Evolutionary conservation across 768 basidiomycete genomes (phyloP).

Genomic region (Amanita fuliginea): DNA sequence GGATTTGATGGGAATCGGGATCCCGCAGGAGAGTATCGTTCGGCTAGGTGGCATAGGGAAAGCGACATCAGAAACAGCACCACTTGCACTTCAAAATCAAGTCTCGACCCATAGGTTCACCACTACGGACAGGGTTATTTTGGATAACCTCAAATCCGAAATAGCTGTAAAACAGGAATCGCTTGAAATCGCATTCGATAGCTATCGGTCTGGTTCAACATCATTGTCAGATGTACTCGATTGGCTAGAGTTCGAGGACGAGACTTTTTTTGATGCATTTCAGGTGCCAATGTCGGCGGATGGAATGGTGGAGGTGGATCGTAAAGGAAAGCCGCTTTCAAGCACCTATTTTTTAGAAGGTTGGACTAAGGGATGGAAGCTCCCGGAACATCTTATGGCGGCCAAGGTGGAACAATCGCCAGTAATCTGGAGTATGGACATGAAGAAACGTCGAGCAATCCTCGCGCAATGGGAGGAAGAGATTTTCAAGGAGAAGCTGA

Average conservation of each 20-base stretch:
- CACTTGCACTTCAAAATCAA: conserved; percentile 33
- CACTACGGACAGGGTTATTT: conserved; percentile 25
- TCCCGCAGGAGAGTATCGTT: conserved; percentile 36
- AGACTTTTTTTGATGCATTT: conserved; percentile 35
- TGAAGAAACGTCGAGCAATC: conserved; percentile 15
- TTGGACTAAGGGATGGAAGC: conserved; percentile 33
- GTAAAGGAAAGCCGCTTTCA: conserved; percentile 22
- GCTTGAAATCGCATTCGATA: conserved; percentile 19
- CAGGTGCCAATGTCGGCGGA: conserved; percentile 25
- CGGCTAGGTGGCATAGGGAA: conserved; percentile 48
- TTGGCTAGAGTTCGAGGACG: conserved; percentile 42
- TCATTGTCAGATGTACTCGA: conserved; percentile 22
- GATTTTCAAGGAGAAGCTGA: conserved; percentile 23
- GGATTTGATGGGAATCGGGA: conserved; percentile 49
- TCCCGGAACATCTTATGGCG: conserved; percentile 29
- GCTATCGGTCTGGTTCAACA: conserved; percentile 15
- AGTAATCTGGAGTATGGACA: conserved; percentile 26
- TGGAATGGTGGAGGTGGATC: conserved; percentile 36
- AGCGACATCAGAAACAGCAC: conserved; percentile 33
- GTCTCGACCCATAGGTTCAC: conserved; percentile 13
- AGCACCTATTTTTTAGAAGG: conserved; percentile 30
- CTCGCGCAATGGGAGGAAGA: conserved; percentile 22
- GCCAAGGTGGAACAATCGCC: conserved; percentile 16
- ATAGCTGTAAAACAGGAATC: conserved; percentile 6
- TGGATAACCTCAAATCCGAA: conserved; percentile 28